phyloP scores from a whole-genome alignment of 768 basidiomycete genomes.

The Lyophyllum decastes region DNA sequence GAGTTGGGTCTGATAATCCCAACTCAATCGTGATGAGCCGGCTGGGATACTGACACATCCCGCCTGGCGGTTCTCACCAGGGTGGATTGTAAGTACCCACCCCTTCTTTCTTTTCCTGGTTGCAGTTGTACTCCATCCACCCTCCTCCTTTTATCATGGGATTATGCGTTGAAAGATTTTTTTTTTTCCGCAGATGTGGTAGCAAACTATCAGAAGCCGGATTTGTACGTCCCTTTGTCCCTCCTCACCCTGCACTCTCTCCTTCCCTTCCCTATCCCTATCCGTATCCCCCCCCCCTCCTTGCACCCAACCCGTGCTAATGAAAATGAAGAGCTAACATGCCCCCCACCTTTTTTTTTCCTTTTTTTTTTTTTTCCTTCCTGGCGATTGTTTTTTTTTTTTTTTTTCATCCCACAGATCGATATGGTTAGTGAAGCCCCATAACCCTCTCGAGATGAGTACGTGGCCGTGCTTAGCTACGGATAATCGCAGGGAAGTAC shows the following conservation, averaged over 20 bases:
- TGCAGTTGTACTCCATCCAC: no score
- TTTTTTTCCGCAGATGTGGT: slow-evolving; percentile 59
- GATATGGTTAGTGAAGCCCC: slow-evolving; percentile 66
- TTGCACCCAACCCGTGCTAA: not conserved
- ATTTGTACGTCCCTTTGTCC: slow-evolving; percentile 59
- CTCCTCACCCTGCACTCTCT: slow-evolving; percentile 2
- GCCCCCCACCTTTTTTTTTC: no score
- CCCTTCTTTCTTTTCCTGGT: no score
- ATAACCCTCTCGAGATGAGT: not conserved
- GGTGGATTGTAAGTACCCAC: slow-evolving; percentile 79
- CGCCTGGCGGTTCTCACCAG: no score
- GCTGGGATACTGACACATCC: not conserved
- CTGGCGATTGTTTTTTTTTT: not conserved
- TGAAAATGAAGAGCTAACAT: no score
- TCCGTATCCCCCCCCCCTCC: not conserved
- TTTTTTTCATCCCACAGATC: slow-evolving; percentile 47
- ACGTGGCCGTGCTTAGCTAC: slow-evolving; percentile 11
- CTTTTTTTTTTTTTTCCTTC: no score
- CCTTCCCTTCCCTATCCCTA: not conserved
- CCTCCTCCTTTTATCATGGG: no score
- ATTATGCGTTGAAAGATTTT: no score
- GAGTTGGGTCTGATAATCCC: slow-evolving; percentile 31
- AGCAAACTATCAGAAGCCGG: slow-evolving; percentile 67
- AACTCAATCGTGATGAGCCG: no score
- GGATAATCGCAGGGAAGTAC: slow-evolving; percentile 72